These are phyloP conservation scores for Candida hispaniensis DNA, from an alignment of 805 yeast genomes.

Conservation along the genomic window DNA sequence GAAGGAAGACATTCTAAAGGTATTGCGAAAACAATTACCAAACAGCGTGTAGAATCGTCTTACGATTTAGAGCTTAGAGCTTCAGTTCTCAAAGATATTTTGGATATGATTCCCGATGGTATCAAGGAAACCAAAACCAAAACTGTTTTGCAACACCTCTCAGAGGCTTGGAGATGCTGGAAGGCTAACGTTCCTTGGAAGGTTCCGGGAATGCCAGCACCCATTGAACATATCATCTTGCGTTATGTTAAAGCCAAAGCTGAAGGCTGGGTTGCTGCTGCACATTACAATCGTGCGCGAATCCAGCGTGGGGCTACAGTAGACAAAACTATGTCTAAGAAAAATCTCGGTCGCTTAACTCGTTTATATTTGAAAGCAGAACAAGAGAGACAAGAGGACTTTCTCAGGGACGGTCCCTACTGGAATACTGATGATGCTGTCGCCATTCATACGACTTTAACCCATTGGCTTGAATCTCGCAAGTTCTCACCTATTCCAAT, in stretches of 20 bases:
- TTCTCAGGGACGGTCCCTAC: constrained; percentile 78
- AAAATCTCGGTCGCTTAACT: constrained; percentile 84
- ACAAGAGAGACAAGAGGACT: constrained; percentile 74
- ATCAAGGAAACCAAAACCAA: constrained; percentile 77
- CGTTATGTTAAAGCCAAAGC: constrained; percentile 91
- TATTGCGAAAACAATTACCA: constrained; percentile 86
- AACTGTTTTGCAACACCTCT: constrained; percentile 80
- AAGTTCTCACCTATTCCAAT: constrained; percentile 82
- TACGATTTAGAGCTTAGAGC: constrained; percentile 89
- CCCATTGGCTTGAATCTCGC: constrained; percentile 80
- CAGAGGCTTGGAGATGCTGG: constrained; percentile 99
- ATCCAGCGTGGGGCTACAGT: constrained; percentile 82
- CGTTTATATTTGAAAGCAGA: constrained; percentile 88
- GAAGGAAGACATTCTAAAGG: constrained; percentile 92
- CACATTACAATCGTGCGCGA: constrained; percentile 84
- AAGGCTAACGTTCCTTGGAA: constrained; percentile 98
- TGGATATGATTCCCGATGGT: constrained; percentile 96
- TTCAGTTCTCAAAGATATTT: constrained; percentile 87
- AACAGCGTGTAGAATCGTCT: constrained; percentile 90
- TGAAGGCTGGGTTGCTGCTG: constrained; percentile 91
- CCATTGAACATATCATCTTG: constrained; percentile 74
- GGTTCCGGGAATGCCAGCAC: constrained; percentile 91
- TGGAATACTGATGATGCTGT: constrained; percentile 83
- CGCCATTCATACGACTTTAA: constrained; percentile 73
- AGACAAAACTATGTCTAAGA: constrained; percentile 88